Conservation (phyloP, 305 asterid species). For the Ilex paraguariensis region DNA sequence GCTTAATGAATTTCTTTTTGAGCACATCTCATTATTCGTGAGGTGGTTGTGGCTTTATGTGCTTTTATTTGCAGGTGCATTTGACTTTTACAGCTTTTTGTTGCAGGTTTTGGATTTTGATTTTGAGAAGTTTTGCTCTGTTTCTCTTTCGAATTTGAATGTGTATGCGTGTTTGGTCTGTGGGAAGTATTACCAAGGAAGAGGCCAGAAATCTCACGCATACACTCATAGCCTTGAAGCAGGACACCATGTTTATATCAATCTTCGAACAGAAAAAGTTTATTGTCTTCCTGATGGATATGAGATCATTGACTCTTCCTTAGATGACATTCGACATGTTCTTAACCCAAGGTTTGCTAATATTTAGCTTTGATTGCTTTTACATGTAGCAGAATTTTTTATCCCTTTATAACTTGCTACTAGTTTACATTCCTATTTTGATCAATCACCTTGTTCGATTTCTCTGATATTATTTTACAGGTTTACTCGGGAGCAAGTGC, state of each 20-base stretch:
- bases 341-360: constrained; percentile 68
- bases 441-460: not conserved
- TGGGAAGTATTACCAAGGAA: constrained; percentile 94
- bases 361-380: not conserved
- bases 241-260: constrained; percentile 88
- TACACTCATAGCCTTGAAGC: constrained; percentile 97
- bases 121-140: constrained; percentile 93
- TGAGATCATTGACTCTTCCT: constrained; percentile 82
- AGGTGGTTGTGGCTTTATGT: not conserved
- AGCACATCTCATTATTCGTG: not conserved
- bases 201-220: constrained; percentile 93
- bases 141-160: constrained; percentile 88
- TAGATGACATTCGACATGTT: constrained; percentile 89
- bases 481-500: constrained; percentile 74
- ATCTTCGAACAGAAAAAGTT: constrained; percentile 89
- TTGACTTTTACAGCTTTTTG: not conserved
- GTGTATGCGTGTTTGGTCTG: constrained; percentile 96
- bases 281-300: constrained; percentile 99
- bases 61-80: constrained; percentile 1
- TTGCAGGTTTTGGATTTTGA: constrained; percentile 96
- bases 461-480: constrained; percentile 27
- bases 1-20: not conserved
- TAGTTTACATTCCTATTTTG: too few relatives aligned
- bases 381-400: not conserved
- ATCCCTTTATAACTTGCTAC: not conserved